A percentile compares a stretch with the other conserved stretches of the same genome.
phyloP scores from a whole-genome alignment of 2,329 filamentous ascomycete species.

The Cercospora berteroae region DNA sequence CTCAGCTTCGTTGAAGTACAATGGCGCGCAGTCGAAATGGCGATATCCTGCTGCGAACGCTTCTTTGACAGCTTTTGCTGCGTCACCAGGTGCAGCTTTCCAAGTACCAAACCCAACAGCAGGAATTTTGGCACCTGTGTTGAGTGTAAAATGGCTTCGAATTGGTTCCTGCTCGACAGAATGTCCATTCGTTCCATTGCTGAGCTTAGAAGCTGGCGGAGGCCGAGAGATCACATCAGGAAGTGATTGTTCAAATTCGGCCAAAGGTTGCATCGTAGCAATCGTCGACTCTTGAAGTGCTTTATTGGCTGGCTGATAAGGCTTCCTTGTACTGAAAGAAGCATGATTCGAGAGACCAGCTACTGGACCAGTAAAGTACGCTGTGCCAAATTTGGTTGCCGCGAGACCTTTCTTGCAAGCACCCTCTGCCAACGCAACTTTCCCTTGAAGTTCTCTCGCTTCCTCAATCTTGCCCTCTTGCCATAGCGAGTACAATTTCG shows the following conservation, averaged over 20 bases:
- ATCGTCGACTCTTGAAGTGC: conserved; percentile 39
- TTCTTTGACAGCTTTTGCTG: conserved; percentile 26
- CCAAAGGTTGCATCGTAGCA: conserved; percentile 19
- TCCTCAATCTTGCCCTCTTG: conserved; percentile 56
- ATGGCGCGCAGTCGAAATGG: conserved; percentile 35
- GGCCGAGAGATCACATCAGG: conserved; percentile 11
- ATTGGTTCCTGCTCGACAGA: not conserved
- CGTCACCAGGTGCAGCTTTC: conserved; percentile 38
- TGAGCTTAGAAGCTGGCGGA: not conserved
- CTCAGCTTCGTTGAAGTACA: conserved; percentile 35
- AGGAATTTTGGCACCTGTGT: conserved; percentile 34
- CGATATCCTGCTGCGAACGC: conserved; percentile 23
- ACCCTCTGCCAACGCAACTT: conserved; percentile 63
- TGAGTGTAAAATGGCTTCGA: conserved; percentile 33
- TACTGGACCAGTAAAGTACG: conserved; percentile 33
- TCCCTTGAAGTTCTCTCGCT: conserved; percentile 59
- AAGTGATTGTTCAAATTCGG: conserved; percentile 15
- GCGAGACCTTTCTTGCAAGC: conserved; percentile 67
- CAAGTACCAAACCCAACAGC: conserved; percentile 42
- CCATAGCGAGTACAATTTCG: conserved; percentile 60
- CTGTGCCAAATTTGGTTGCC: conserved; percentile 64
- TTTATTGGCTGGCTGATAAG: conserved; percentile 15
- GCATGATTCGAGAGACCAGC: conserved; percentile 22
- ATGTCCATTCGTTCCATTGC: conserved; percentile 8
- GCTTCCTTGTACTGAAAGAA: conserved; percentile 19